Evolutionary conservation across 257 asterid genomes (phyloP), one percentile per base, ranked within the genome.

Genomic region (Forsythia suspensa): DNA sequence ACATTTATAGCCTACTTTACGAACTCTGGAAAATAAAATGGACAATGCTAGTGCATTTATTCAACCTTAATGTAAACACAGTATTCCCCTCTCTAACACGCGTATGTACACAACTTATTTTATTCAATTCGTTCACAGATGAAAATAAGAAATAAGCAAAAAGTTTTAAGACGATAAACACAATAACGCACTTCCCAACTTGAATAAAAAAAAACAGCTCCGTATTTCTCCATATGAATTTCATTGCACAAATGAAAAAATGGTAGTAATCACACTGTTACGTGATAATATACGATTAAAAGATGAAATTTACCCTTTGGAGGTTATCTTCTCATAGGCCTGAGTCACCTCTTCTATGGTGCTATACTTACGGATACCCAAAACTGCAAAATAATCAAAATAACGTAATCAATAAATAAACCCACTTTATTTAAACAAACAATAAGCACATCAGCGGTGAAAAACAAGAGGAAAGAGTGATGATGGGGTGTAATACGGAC

Each of bases 321-420:
- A 86, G 34, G 85, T 78, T 83, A 93, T 87, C 69, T 84, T 85
- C 76, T 90, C 89, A 73, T 93, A 91, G 40, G 98, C 98, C 81
- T 70, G 83, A 51, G 85, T 84, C 59, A 95, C 97, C 83, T 88
- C 95, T 40, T 93, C 97, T 52, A 85, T 79, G 66, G 99, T 85
- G 80, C 98, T 92, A 79, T 85, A 89, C 85, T 74, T 80, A 21
- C 82, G 88, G 74, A 93, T 87, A 70, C 98, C 92, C 91, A 93
- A 89, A 80, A 86, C 99, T 95, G 89, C 70, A 83, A 83, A 77
- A 76, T 73, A 76, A 77, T 78, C 59, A 71, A 15, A 69, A 74
- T 3, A 15, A 42, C 29, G 21, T 74, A 52, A 70, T 6, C 0
- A 9, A 36, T 15, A 37, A 68, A 75, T 5, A 69, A 75, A 71